These are phyloP conservation scores for Hanseniaspora guilliermondii DNA, from an alignment of 805 yeast species.

Conservation along the genomic window DNA sequence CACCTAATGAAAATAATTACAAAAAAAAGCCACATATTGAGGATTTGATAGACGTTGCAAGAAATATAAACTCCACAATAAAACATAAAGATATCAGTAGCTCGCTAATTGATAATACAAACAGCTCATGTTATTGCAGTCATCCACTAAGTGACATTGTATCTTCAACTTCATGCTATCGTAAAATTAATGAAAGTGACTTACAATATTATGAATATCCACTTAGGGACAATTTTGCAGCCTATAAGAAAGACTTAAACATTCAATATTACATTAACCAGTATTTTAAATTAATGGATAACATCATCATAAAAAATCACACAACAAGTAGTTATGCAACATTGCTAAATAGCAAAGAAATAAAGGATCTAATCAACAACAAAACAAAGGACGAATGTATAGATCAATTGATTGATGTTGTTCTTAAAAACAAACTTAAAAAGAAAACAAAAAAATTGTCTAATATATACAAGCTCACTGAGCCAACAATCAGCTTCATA, in stretches of 20 bases:
- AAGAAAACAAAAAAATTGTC: not conserved
- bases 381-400: not conserved
- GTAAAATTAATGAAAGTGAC: not conserved
- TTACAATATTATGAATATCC: not conserved
- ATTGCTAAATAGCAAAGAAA: not conserved
- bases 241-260: not conserved
- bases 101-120: not conserved
- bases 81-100: not conserved
- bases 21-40: slow-evolving; percentile 20
- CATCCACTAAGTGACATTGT: not conserved
- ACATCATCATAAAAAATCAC: not conserved
- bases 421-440: not conserved
- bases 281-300: not conserved
- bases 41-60: slow-evolving; percentile 23
- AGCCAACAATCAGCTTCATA: not conserved
- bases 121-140: not conserved
- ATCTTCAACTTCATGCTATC: not conserved
- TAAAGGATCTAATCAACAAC: not conserved
- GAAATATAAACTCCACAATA: not conserved
- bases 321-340: no score
- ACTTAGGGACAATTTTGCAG: not conserved
- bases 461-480: not conserved
- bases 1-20: not conserved
- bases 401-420: not conserved
- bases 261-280: not conserved